These are phyloP conservation scores for Fusarium drepaniforme DNA, from an alignment of 2,329 filamentous ascomycete genomes.

Conservation along the genomic window DNA sequence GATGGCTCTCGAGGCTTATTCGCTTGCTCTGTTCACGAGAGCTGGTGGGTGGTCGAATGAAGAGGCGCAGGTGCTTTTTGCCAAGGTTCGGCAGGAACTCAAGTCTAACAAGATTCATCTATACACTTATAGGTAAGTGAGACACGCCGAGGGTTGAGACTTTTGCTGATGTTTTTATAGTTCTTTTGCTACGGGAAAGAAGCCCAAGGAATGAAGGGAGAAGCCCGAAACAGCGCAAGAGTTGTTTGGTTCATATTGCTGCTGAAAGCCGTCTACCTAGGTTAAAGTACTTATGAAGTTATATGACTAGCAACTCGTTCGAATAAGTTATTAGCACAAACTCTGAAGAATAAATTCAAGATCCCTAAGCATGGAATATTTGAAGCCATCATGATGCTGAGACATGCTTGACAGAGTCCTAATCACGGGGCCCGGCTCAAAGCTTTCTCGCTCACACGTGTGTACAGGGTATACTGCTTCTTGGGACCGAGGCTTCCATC, in stretches of 20 bases:
- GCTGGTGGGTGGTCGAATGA: slow-evolving; percentile 36
- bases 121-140: slow-evolving; percentile 39
- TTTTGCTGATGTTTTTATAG: neutral
- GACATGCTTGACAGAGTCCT: neutral
- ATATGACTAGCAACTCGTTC: neutral
- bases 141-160: neutral
- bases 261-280: neutral
- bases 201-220: neutral
- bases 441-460: neutral
- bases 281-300: neutral
- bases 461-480: neutral
- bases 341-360: neutral
- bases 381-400: neutral
- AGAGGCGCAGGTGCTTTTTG: slow-evolving; percentile 41
- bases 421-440: neutral
- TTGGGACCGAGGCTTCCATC: neutral
- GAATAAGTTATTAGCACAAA: neutral
- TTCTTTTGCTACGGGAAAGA: slow-evolving; percentile 4
- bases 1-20: slow-evolving; percentile 35
- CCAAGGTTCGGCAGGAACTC: slow-evolving; percentile 39
- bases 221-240: neutral
- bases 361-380: neutral
- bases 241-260: neutral
- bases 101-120: slow-evolving; percentile 42
- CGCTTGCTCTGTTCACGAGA: slow-evolving; percentile 41